Conservation (phyloP, 441 rosid species). For the Syzygium malaccense region DNA sequence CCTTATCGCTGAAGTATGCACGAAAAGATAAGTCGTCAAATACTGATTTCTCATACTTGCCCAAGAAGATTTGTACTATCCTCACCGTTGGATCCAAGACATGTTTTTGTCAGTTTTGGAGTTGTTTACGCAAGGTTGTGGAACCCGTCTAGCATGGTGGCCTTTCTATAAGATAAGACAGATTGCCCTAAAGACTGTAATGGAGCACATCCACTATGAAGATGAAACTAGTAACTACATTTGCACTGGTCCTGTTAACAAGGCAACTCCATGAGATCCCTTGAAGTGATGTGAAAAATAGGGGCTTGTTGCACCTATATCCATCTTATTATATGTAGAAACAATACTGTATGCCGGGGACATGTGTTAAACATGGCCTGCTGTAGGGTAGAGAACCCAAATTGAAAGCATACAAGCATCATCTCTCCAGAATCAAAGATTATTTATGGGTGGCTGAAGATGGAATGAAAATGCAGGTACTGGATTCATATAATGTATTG, state of each 20-base stretch:
- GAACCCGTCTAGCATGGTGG: conserved; percentile 5
- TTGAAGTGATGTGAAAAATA: background rate
- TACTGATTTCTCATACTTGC: background rate
- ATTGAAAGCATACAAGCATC: background rate
- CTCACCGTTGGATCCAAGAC: background rate
- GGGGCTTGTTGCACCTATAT: background rate
- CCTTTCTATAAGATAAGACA: background rate
- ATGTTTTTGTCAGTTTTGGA: background rate
- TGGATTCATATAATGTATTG: background rate
- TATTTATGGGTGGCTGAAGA: conserved; percentile 14
- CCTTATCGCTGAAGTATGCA: too few relatives aligned
- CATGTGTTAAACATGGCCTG: conserved; percentile 11
- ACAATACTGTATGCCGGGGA: conserved; percentile 1
- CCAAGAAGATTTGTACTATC: conserved; percentile 10
- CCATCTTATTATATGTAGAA: background rate
- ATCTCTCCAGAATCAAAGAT: conserved; percentile 5
- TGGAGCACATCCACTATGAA: conserved; percentile 8
- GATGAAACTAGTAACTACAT: conserved; percentile 1
- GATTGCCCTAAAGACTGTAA: conserved; percentile 1
- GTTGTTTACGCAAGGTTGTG: background rate
- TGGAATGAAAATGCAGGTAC: conserved; percentile 15
- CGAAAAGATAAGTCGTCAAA: too few relatives aligned
- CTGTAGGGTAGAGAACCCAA: conserved; percentile 6
- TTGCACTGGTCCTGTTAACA: conserved; percentile 11
- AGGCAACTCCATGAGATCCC: background rate